Evolutionary conservation across 2,329 filamentous ascomycete species (phyloP), one percentile per base, ranked within the genome.

Genomic region (Chrysosporium queenslandicum): DNA sequence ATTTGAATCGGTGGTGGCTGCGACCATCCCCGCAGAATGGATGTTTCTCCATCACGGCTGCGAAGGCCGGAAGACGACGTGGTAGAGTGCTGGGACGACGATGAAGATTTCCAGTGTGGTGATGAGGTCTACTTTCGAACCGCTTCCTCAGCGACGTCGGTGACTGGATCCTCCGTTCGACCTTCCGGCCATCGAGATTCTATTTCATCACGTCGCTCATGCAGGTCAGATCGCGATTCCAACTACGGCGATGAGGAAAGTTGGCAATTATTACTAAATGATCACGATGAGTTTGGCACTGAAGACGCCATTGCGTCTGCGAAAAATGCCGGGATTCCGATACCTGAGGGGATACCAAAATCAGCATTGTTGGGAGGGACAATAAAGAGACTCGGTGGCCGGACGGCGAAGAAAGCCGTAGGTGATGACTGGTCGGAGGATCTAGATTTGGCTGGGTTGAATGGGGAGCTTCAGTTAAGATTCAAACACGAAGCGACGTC

Each of bases 351-450:
- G 64, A 82, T 97, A 29, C 89, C 91, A 1, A 81, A 86, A 27
- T 95, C 91, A 18, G 92, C 92, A 27, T 74, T 98, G 39, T 80
- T 92, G 66, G 91, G 91, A 50, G 92, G 92, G 49, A 91, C 89
- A 8, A 97, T 97, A 64, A 94, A 94, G 72, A 79, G 90, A 60
- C 76, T 97, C 30, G 90, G 90, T 46, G 82, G 81, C 54, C 79
- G 81, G 59, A 88, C 84, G 62, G 76, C 85, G 18, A 83, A 82
- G 62, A 85, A 80, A 63, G 81, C 83, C 37, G 80, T 87, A 54
- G 81, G 86, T 57, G 85, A 89, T 60, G 86, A 91, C 65, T 91
- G 87, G 83, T 83, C 81, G 56, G 85, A 89, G 59, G 87, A 91
- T 60, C 69, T 91, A 46, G 85, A 87, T 60, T 67, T 89, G 14